phyloP scores from a whole-genome alignment of 192 early-diverging fungal species.

The Lobosporangium transversale region DNA sequence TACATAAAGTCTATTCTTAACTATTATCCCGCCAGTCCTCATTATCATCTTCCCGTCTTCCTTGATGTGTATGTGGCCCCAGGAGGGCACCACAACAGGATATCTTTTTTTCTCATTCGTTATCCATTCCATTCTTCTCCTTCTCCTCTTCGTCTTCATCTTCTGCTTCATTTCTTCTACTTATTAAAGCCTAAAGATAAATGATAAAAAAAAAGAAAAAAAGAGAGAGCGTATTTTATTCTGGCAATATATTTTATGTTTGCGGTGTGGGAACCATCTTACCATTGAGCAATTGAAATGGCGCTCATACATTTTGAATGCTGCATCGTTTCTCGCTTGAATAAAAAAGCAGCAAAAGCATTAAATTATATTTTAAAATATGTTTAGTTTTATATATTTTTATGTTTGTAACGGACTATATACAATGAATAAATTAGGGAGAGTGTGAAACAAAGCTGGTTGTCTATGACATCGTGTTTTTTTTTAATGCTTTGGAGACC shows the following conservation, averaged over 20 bases:
- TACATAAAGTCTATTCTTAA: too few relatives aligned
- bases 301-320: not conserved
- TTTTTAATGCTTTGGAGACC: constrained; percentile 9
- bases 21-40: too few relatives aligned
- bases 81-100: constrained; percentile 3
- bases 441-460: too few relatives aligned
- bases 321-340: too few relatives aligned
- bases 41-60: not conserved
- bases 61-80: not conserved
- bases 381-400: not conserved
- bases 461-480: not conserved
- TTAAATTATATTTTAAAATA: not conserved
- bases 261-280: too few relatives aligned
- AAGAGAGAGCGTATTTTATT: not conserved
- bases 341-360: too few relatives aligned
- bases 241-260: too few relatives aligned
- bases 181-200: not conserved
- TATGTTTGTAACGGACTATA: too few relatives aligned
- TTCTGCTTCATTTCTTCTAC: not conserved
- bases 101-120: not conserved
- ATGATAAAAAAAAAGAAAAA: not conserved
- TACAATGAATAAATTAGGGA: too few relatives aligned
- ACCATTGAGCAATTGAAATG: not conserved
- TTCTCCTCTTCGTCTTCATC: too few relatives aligned
- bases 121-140: too few relatives aligned